Evolutionary conservation across 768 basidiomycete species (phyloP), one percentile per base, ranked within the genome.

Genomic region (Amanita thiersii): DNA sequence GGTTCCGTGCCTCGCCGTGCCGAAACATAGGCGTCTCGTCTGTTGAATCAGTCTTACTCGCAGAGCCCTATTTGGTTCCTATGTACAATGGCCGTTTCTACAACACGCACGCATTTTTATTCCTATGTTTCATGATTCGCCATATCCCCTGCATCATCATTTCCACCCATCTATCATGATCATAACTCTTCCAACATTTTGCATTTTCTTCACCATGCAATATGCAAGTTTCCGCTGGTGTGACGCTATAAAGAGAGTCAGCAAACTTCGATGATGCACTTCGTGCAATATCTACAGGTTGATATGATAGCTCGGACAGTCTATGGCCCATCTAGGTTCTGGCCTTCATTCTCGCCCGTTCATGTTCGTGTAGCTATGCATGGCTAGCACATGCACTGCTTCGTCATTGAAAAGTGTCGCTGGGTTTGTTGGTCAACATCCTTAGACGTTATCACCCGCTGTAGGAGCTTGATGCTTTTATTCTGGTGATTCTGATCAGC

Each of bases 1-100:
- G 81, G 82, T 81, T 77, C 68, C 77, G 80, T 79, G 72, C 72
- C 73, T 81, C 79, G 77, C 69, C 69, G 70, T 67, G 79, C 82
- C 82, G 63, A 86, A 56, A 84, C 85, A 81, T 68, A 57, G 81
- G 81, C 77, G 58, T 72, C 73, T 63, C 59, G 50, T 48, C 55
- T 61, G 55, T 51, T 48, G 26, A 26, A 28, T n/a, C 11, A 20
- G 12, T 7, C 11, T 11, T 37, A n/a, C 33, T 15, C 15, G 34
- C 42, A 43, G 42, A 43, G 42, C 29, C 24, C 5, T 41, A 24
- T 24, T 45, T 37, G 42, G 42, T 36, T 8, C 30, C 15, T 29
- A 4, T 28, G 21, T 35, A 26, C 19, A 14, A 43, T 37, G 5
- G 26, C 42, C 25, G 20, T 29, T 37, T 12, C 6, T 17, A n/a